Evolutionary conservation across 495 filamentous ascomycete species (phyloP), one percentile per base, ranked within the genome.

Genomic region (Neurospora intermedia): DNA sequence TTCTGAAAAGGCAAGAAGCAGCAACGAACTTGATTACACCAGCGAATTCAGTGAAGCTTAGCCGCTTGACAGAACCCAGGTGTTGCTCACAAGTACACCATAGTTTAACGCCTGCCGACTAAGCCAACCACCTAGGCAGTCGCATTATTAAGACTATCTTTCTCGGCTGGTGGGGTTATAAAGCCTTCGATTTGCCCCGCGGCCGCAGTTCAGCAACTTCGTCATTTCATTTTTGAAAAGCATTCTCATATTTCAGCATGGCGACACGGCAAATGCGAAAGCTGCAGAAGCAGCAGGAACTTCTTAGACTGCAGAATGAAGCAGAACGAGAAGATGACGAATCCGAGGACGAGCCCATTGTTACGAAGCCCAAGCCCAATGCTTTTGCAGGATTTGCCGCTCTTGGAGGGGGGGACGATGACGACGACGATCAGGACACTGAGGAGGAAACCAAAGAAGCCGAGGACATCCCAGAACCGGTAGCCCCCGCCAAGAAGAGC

Each of bases 201-300:
- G 27, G 54, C 27, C 27, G 18, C 15, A 66, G 2, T 66, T 15
- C 27, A 62, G 23, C 54, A 31, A 16, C 46, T 13, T 54, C 2
- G 16, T 31, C 54, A 62, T 62, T 23, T 16, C 23, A 62, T 31
- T 31, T 8, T 2, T 31, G 13, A 62, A 74, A 39, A 70, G 74
- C 38, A 41, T 75, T 66, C 76, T 75, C 16, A 74, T 70, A 27
- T 62, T 27, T 0, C 42, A 72, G 66, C 69, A 97, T 97, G 93
- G 94, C 93, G 45, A 93, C 89, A 40, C 88, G 93, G 74, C 92
- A 93, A 42, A 80, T 96, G 70, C 88, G 93, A 69, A 94, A 92
- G 81, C 83, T 94, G 54, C 92, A 93, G 75, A 89, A 92, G 84
- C 89, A 91, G 82, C 84, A 88, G 77, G 87, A 89, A 77, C 83